phyloP scores from a whole-genome alignment of 164 flowering plant genomes.

The Malania oleifera region DNA sequence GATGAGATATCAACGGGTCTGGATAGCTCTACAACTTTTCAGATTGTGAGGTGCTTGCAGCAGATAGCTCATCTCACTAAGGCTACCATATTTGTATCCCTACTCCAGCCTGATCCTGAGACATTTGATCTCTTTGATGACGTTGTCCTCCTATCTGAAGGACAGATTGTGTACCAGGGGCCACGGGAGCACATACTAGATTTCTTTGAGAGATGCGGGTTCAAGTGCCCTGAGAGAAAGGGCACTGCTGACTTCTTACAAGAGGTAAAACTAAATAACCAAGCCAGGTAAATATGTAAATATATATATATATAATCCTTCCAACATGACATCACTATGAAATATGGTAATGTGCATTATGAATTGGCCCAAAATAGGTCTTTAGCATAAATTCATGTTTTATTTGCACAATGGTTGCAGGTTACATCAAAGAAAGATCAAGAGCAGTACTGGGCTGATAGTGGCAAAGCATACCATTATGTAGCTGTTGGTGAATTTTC shows the following conservation, averaged over 20 bases:
- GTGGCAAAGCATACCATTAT: constrained; percentile 57
- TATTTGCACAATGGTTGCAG: constrained; percentile 31
- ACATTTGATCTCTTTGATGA: constrained; percentile 94
- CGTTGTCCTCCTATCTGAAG: constrained; percentile 76
- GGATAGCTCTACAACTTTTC: constrained; percentile 95
- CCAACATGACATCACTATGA: no score
- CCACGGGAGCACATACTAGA: constrained; percentile 76
- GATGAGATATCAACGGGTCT: constrained; percentile 99
- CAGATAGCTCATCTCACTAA: constrained; percentile 84
- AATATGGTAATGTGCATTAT: no score
- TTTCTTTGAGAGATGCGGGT: constrained; percentile 82
- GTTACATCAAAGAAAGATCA: constrained; percentile 93
- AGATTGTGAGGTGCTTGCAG: constrained; percentile 93
- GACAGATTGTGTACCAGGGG: constrained; percentile 89
- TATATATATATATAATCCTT: no score
- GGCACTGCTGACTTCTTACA: constrained; percentile 95
- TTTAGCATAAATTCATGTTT: no score
- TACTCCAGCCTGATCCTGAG: constrained; percentile 97
- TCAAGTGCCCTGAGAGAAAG: constrained; percentile 82
- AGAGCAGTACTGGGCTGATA: constrained; percentile 86
- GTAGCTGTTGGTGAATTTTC: constrained; percentile 70
- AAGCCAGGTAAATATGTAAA: no score
- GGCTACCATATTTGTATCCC: constrained; percentile 78
- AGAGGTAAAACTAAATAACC: constrained; percentile 87
- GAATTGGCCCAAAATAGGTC: no score